Evolutionary conservation across 371 early-diverging fungal species (phyloP), one percentile per base, ranked within the genome.

Genomic region (Apophysomyces variabilis): DNA sequence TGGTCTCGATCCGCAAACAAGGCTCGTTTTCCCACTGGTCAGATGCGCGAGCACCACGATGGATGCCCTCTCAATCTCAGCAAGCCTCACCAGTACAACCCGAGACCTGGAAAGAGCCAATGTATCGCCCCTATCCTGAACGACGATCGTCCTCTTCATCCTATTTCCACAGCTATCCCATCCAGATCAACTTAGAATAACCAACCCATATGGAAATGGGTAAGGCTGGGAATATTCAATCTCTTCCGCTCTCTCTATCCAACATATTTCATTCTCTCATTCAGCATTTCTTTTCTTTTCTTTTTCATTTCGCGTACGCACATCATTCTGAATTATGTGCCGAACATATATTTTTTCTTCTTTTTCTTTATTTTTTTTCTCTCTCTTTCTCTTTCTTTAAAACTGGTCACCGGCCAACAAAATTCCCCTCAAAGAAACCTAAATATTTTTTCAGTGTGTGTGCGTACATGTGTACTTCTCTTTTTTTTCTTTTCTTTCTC

Each of bases 381-480:
- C 26, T 26, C 26, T 26, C 26, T 26, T 26, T 26, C 26, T 26
- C 26, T 26, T 26, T 26, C 26, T 26, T 18, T 13, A 8, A 11
- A 41, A 3, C 41, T 41, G 13, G 8, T 13, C 1, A 41, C 41
- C 41, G 32, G 32, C 32, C 32, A 26, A 26, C 32, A 26, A 26
- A 26, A 26, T 14, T 45, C 46, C 46, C 16, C 16, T 18, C 46
- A 13, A n/a, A 13, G 16, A 7, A 45, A 45, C 16, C 13, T 18
- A 18, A 12, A 13, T 18, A 13, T 45, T 50, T 45, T 50, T 50
- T 50, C 54, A 50, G 54, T 50, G 54, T 50, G 54, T 50, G 21
- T 50, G 54, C 54, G 54, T 50, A 50, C n/a, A 50, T 50, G 54
- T 50, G 54, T 50, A 50, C 54, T 50, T 26, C 21, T 50, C 21